Evolutionary conservation across 306 rosid species (phyloP).

Genomic region (Lathyrus tuberosus): DNA sequence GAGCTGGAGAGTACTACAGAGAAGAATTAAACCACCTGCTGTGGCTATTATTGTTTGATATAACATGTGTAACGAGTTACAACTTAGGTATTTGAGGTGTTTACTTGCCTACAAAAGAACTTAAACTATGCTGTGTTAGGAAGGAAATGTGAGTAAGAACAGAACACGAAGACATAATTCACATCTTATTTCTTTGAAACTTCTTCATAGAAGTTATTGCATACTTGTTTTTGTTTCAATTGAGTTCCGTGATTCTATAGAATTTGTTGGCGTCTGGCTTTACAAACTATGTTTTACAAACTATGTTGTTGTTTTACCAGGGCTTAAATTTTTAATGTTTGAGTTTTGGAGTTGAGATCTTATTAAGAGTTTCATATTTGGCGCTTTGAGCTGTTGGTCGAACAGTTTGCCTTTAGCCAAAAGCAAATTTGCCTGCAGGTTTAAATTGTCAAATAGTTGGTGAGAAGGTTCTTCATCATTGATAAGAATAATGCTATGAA

Average conservation of each 20-base stretch:
- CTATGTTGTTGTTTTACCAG: not conserved
- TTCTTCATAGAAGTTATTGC: slow-evolving; percentile 21
- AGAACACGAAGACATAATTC: slow-evolving; percentile 14
- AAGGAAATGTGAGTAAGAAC: slow-evolving; percentile 30
- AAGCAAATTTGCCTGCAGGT: not conserved
- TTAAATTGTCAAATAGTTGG: not conserved
- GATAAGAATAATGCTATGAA: not conserved
- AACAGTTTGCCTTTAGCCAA: not conserved
- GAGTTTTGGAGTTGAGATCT: not conserved
- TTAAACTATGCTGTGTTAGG: slow-evolving; percentile 28
- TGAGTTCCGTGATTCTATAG: slow-evolving; percentile 18
- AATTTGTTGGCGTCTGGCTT: slow-evolving; percentile 1
- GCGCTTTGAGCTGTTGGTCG: not conserved
- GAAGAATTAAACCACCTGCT: slow-evolving; percentile 39
- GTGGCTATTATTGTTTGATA: slow-evolving; percentile 27
- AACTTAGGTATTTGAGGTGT: slow-evolving; percentile 36
- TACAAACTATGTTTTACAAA: too few relatives aligned
- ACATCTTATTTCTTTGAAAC: slow-evolving; percentile 16
- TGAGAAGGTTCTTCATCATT: not conserved
- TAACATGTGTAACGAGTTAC: slow-evolving; percentile 24
- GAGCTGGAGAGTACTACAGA: slow-evolving; percentile 77
- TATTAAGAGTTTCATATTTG: not conserved
- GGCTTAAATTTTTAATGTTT: not conserved
- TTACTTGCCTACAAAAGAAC: slow-evolving; percentile 24
- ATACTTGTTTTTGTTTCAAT: slow-evolving; percentile 28